Evolutionary conservation across 139 green algal species (phyloP), one percentile per base, ranked within the genome.

Genomic region (Micromonas commoda): DNA sequence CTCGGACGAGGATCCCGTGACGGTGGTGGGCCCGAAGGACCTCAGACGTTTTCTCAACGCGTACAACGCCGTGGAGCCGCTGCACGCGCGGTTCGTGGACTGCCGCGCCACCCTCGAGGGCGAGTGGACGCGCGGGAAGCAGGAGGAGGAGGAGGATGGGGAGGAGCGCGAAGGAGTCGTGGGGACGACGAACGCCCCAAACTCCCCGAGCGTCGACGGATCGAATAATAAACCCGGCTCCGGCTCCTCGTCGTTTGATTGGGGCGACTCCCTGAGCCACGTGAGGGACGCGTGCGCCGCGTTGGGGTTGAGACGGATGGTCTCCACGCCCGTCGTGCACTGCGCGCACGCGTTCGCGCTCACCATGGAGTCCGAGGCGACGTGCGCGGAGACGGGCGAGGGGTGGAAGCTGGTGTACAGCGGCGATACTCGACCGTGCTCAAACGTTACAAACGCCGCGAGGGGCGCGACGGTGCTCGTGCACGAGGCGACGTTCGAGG

Each of bases 401-500:
- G 64, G 77, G 2, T 86, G 67, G 71, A 79, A 84, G 61, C 33
- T 98, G 29, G 91, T 91, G 65, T 97, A 97, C 79, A 93, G 86
- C 35, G 94, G 90, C 0, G 94, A 98, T 83, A 97, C 94, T 2
- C 87, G 93, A 19, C 94, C 92, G 21, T 96, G 82, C 24, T 31
- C 72, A 0, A 64, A 76, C 1, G 28, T 99, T 13, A 82, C 91
- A 35, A 78, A 86, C 13, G 92, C 92, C 4, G 93, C 95, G 13
- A 76, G 81, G 23, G 88, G 86, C 20, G 91, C 88, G 24, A 94
- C 86, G 2, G 54, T 98, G 70, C 82, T 99, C 45, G 89, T 99
- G 4, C 96, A 99, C 80, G 96, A 99, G 85, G 95, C 95, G 3
- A 98, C 95, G 0, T 99, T 99, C 81, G 95, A 98, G 71, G 88